Conservation (phyloP, 139 green algal species). For the Chlamydomonas sp. region DNA sequence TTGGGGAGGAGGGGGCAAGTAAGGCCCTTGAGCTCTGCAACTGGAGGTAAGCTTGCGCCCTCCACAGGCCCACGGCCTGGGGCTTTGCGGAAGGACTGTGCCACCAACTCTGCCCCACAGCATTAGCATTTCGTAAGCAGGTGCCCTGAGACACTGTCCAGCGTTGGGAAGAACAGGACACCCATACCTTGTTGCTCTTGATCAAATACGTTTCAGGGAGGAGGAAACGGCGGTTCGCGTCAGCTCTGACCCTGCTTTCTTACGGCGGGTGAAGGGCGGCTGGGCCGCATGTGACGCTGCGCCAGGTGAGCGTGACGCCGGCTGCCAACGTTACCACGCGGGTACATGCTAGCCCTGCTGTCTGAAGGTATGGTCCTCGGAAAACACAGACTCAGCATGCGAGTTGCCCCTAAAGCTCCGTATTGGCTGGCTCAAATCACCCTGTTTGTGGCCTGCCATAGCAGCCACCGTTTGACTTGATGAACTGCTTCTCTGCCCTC, state of each 20-base stretch:
- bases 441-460: too few relatives aligned
- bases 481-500: neutral
- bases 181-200: neutral
- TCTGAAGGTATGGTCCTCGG: too few relatives aligned
- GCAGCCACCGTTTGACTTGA: too few relatives aligned
- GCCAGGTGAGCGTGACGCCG: neutral
- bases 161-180: neutral
- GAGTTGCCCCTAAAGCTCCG: too few relatives aligned
- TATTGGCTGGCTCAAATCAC: too few relatives aligned
- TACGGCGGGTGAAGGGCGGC: slow-evolving; percentile 18
- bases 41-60: slow-evolving; percentile 55
- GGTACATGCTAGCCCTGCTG: too few relatives aligned
- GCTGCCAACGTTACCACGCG: too few relatives aligned
- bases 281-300: neutral
- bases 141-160: neutral
- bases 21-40: slow-evolving; percentile 72
- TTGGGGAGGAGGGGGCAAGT: slow-evolving; percentile 65
- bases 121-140: too few relatives aligned
- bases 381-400: too few relatives aligned
- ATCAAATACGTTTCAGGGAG: slow-evolving; percentile 57
- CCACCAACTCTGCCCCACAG: neutral
- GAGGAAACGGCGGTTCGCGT: slow-evolving; percentile 69
- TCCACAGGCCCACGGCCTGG: neutral
- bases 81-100: neutral
- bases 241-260: slow-evolving; percentile 67